Percentiles rank a stretch among this genome's conserved stretches.
These are phyloP conservation scores for Lasiodiplodia citricola DNA, from an alignment of 2,329 filamentous ascomycete genomes.

Conservation along the genomic window DNA sequence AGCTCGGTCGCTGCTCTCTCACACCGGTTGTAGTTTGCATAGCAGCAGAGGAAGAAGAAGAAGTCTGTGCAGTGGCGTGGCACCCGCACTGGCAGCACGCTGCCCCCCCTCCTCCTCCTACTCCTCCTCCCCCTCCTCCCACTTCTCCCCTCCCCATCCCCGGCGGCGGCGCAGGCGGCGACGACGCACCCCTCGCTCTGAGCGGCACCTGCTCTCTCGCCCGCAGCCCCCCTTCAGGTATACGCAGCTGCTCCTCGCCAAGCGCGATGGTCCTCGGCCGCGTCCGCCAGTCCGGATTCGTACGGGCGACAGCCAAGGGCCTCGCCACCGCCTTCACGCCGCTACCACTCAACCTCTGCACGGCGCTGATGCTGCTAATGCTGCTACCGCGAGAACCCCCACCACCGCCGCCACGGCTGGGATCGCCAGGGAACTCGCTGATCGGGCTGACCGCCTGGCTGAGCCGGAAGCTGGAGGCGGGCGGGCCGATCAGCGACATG, in stretches of 20 bases:
- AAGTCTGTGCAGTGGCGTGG: conserved; percentile 29
- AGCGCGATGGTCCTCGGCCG: conserved; percentile 5
- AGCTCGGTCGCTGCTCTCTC: background rate
- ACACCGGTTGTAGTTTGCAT: too few species aligned
- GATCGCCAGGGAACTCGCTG: conserved; percentile 27
- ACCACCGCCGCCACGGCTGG: background rate
- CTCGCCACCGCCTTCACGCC: background rate
- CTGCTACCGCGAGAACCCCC: too few species aligned
- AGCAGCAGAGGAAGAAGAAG: conserved; percentile 15
- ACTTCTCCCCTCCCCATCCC: background rate
- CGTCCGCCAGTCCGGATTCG: background rate
- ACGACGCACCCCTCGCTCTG: background rate
- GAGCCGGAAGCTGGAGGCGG: conserved; percentile 32
- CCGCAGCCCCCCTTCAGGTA: background rate
- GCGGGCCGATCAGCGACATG: conserved; percentile 38
- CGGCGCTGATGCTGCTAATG: background rate
- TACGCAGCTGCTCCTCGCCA: conserved; percentile 25
- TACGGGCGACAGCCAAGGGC: background rate
- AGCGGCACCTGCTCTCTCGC: background rate
- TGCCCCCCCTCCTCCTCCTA: background rate
- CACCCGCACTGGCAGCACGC: background rate
- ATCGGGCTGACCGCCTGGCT: conserved; percentile 29
- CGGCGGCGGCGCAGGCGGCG: background rate
- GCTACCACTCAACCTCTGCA: background rate
- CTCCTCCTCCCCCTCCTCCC: background rate